These are phyloP conservation scores for Geosmithia putterillii DNA, from an alignment of 2,329 filamentous ascomycete species.

Conservation along the genomic window DNA sequence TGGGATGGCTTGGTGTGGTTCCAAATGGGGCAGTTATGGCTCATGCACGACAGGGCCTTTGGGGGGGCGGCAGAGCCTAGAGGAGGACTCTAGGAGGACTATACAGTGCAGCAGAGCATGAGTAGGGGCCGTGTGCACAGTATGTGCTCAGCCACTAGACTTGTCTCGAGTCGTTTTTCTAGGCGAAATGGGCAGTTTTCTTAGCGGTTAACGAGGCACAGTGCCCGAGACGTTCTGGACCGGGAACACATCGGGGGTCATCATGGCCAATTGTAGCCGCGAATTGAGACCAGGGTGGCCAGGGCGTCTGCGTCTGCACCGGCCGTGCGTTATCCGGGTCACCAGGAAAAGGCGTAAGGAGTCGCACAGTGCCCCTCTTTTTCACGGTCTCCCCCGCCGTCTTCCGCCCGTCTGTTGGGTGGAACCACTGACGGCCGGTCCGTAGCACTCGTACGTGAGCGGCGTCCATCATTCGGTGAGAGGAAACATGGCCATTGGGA, in stretches of 20 bases:
- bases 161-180: too few relatives aligned
- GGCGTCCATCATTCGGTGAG: too few relatives aligned
- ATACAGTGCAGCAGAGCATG: too few relatives aligned
- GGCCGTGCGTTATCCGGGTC: neutral
- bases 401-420: neutral
- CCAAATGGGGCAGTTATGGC: conserved; percentile 1
- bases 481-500: too few relatives aligned
- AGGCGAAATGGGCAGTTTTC: too few relatives aligned
- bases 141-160: too few relatives aligned
- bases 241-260: neutral
- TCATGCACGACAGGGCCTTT: neutral
- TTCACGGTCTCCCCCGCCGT: neutral
- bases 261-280: neutral
- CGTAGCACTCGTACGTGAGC: neutral
- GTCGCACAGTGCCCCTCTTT: neutral
- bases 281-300: neutral
- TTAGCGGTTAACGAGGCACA: too few relatives aligned
- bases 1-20: neutral
- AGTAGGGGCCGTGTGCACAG: too few relatives aligned
- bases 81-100: neutral
- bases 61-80: neutral
- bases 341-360: neutral
- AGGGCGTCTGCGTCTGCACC: neutral
- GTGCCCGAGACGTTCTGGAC: too few relatives aligned
- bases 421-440: neutral